These are phyloP conservation scores for Metschnikowia hibisci DNA, from an alignment of 805 yeast genomes.

Conservation along the genomic window DNA sequence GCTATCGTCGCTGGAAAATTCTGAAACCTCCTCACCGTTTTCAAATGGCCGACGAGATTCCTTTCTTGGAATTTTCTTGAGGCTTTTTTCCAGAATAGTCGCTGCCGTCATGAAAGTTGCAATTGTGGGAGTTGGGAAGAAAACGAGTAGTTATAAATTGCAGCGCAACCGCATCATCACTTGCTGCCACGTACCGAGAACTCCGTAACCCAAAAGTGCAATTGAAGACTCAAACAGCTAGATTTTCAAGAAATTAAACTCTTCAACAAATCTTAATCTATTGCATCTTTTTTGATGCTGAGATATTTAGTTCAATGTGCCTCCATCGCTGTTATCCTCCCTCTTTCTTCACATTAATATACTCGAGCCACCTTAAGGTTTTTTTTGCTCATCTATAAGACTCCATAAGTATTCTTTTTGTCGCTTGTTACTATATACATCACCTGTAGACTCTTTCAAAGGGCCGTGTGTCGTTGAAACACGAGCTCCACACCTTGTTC, in stretches of 20 bases:
- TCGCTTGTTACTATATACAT: constrained; percentile 6
- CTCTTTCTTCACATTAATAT: too few relatives aligned
- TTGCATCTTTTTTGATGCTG: too few relatives aligned
- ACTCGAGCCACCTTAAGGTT: too few relatives aligned
- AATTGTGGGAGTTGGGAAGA: neutral
- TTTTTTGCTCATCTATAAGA: too few relatives aligned
- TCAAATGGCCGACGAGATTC: constrained; percentile 11
- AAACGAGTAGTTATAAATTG: neutral
- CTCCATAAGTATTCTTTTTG: too few relatives aligned
- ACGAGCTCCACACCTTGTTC: constrained; percentile 84
- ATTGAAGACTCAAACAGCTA: too few relatives aligned
- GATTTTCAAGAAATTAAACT: too few relatives aligned
- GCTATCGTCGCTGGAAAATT: neutral
- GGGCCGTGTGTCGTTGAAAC: constrained; percentile 94
- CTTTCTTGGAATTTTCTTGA: constrained; percentile 8
- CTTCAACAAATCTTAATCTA: too few relatives aligned
- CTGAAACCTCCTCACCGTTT: constrained; percentile 1
- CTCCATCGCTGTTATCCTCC: too few relatives aligned
- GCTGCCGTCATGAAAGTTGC: neutral
- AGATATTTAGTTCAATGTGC: too few relatives aligned
- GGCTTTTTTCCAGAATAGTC: constrained; percentile 4
- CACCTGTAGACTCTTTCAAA: constrained; percentile 85
- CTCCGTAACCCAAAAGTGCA: too few relatives aligned
- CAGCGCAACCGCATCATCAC: neutral
- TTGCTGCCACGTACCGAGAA: too few relatives aligned